phyloP scores from a whole-genome alignment of 2,329 filamentous ascomycete genomes.

The Emericellopsis atlantica region DNA sequence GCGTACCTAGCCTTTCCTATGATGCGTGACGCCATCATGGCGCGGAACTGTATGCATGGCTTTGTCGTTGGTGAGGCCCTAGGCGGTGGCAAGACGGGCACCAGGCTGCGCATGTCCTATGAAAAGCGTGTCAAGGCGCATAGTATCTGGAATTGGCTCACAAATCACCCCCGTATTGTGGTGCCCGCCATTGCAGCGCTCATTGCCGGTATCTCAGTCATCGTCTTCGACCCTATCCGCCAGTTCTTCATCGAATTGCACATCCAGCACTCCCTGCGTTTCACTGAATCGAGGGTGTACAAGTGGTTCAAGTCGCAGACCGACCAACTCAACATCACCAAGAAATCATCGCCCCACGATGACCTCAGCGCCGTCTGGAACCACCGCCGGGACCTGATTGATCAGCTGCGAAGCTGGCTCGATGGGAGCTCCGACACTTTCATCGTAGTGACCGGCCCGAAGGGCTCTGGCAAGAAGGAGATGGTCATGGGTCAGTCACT shows the following conservation, averaged over 20 bases:
- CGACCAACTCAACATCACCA: conserved; percentile 51
- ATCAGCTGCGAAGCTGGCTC: conserved; percentile 73
- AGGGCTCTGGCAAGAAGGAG: conserved; percentile 83
- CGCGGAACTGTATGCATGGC: conserved; percentile 86
- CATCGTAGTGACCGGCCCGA: conserved; percentile 83
- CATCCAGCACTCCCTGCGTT: conserved; percentile 63
- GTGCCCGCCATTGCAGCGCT: conserved; percentile 74
- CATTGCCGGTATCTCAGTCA: conserved; percentile 69
- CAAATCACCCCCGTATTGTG: conserved; percentile 75
- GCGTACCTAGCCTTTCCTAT: conserved; percentile 67
- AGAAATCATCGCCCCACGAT: conserved; percentile 47
- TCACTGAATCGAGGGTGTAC: conserved; percentile 61
- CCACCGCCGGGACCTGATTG: conserved; percentile 69
- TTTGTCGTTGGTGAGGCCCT: conserved; percentile 55
- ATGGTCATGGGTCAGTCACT: conserved; percentile 77
- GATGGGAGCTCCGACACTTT: conserved; percentile 85
- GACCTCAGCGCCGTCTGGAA: conserved; percentile 77
- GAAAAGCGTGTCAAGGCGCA: conserved; percentile 65
- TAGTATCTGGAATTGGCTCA: conserved; percentile 78
- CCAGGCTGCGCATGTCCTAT: conserved; percentile 70
- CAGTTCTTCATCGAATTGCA: conserved; percentile 87
- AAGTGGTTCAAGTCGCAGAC: conserved; percentile 60
- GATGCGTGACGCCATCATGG: conserved; percentile 69
- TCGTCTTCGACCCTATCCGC: conserved; percentile 86
- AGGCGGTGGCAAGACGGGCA: conserved; percentile 66